These are phyloP conservation scores for Schizophyllum amplum DNA, from an alignment of 1,284 basidiomycete species.

Conservation along the genomic window DNA sequence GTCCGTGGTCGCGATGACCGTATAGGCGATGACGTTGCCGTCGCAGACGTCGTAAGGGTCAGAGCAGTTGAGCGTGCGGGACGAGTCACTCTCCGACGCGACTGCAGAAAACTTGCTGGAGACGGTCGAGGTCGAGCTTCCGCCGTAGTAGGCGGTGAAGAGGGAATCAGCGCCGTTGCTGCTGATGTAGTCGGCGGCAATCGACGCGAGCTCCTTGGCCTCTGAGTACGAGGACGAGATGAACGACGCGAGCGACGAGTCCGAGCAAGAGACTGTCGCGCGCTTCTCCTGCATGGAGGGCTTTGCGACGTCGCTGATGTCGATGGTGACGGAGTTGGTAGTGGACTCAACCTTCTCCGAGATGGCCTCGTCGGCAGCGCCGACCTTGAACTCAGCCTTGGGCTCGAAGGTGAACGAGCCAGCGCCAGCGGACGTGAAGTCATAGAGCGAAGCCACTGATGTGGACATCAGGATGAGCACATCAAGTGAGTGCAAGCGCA, in stretches of 20 bases:
- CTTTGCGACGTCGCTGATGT: conserved; percentile 23
- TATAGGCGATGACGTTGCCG: conserved; percentile 31
- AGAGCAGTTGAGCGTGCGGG: conserved; percentile 23
- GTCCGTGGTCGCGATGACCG: conserved; percentile 28
- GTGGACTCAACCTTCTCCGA: conserved; percentile 15
- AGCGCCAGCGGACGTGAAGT: conserved; percentile 25
- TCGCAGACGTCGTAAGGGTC: conserved; percentile 25
- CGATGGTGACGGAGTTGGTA: conserved; percentile 18
- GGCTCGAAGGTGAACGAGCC: conserved; percentile 27
- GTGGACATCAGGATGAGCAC: neutral
- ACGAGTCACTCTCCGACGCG: neutral
- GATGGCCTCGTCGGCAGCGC: conserved; percentile 15
- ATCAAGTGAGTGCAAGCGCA: neutral
- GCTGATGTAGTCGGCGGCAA: conserved; percentile 22
- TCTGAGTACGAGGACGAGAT: conserved; percentile 30
- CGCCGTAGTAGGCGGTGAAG: conserved; percentile 26
- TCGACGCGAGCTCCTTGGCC: conserved; percentile 25
- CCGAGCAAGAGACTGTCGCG: conserved; percentile 25
- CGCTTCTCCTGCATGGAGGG: conserved; percentile 26
- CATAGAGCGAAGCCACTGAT: conserved; percentile 26
- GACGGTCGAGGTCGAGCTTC: conserved; percentile 23
- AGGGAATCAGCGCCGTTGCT: conserved; percentile 25
- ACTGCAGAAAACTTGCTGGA: conserved; percentile 20
- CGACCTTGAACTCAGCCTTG: conserved; percentile 24
- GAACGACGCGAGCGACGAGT: conserved; percentile 21